phyloP scores from a whole-genome alignment of 2,329 filamentous ascomycete species.

The Penicillium occitanis region DNA sequence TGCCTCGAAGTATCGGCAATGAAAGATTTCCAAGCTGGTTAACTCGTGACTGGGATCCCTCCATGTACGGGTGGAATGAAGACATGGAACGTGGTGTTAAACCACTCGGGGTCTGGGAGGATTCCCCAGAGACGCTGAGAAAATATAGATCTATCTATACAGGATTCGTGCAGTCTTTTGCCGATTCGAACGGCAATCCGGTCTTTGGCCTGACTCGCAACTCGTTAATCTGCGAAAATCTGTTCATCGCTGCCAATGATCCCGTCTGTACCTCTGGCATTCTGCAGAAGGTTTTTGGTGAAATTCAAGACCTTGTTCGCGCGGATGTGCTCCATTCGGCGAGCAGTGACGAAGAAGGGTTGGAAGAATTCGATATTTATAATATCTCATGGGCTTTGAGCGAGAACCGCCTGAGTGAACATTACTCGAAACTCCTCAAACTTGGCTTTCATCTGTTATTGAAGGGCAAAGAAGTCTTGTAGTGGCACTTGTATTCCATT shows the following conservation, averaged over 20 bases:
- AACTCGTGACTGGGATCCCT: conserved; percentile 22
- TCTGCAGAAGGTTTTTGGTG: not conserved
- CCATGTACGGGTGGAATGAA: conserved; percentile 18
- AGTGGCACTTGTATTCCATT: not conserved
- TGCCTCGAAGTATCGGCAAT: conserved; percentile 20
- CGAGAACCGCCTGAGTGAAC: not conserved
- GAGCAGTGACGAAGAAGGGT: not conserved
- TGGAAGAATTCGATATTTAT: not conserved
- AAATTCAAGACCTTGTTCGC: not conserved
- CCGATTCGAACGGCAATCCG: not conserved
- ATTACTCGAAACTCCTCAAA: not conserved
- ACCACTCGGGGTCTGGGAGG: not conserved
- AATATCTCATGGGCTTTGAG: not conserved
- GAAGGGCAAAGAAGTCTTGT: not conserved
- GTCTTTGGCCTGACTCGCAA: not conserved
- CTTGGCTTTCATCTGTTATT: not conserved
- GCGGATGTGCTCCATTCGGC: too few species aligned
- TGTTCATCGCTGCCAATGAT: not conserved
- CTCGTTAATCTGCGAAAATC: not conserved
- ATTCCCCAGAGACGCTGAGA: not conserved
- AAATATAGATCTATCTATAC: not conserved
- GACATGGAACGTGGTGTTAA: not conserved
- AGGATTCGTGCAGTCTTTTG: not conserved
- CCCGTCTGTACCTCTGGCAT: not conserved
- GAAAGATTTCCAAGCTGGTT: conserved; percentile 22